A percentile compares a stretch with the other conserved stretches of the same genome.
Evolutionary conservation across 2,329 filamentous ascomycete species (phyloP).

Genomic region (Chaetomiaceae sp.): DNA sequence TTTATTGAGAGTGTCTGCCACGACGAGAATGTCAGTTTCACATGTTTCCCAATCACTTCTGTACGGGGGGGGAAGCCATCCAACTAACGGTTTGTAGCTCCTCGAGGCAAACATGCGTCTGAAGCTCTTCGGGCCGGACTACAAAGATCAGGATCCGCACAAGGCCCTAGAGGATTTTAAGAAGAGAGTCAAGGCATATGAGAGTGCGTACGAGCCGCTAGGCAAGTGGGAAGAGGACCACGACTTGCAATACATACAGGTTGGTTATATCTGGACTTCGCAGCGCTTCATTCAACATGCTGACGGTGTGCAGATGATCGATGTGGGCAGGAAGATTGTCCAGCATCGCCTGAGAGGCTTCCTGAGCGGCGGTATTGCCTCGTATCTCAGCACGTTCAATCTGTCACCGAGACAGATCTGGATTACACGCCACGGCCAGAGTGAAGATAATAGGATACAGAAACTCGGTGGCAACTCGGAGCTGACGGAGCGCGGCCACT

Average conservation of each 20-base stretch:
- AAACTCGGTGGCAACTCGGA: slow-evolving; percentile 89
- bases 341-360: slow-evolving; percentile 90
- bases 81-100: slow-evolving; percentile 42
- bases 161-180: slow-evolving; percentile 88
- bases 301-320: slow-evolving; percentile 66
- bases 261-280: slow-evolving; percentile 28
- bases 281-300: neutral
- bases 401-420: slow-evolving; percentile 93
- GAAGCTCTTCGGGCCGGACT: slow-evolving; percentile 93
- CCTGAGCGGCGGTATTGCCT: slow-evolving; percentile 84
- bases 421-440: slow-evolving; percentile 95
- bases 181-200: slow-evolving; percentile 85
- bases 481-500: slow-evolving; percentile 72
- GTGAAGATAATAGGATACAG: slow-evolving; percentile 76
- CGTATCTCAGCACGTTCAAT: slow-evolving; percentile 95
- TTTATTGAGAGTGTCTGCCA: slow-evolving; percentile 95
- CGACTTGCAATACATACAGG: slow-evolving; percentile 88
- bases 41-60: no score
- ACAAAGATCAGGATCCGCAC: slow-evolving; percentile 85
- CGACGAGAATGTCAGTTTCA: slow-evolving; percentile 57
- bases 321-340: slow-evolving; percentile 91
- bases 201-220: slow-evolving; percentile 87
- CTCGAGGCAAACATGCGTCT: slow-evolving; percentile 95
- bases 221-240: slow-evolving; percentile 87
- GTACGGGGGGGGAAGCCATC: no score